phyloP scores from a whole-genome alignment of 2,329 filamentous ascomycete species.

The Exophiala spinifera region DNA sequence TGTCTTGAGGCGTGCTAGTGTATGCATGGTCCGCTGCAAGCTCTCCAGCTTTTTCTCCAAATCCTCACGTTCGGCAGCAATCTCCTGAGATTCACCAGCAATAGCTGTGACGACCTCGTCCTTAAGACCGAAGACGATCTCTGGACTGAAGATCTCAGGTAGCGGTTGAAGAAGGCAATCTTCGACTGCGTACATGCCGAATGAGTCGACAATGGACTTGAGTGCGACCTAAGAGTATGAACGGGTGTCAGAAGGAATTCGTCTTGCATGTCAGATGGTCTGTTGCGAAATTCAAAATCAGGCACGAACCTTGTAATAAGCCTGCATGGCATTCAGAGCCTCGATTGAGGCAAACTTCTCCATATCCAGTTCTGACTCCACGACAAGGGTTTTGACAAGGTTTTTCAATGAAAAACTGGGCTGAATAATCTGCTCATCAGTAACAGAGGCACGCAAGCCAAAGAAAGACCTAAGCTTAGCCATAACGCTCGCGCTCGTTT shows the following conservation, averaged over 20 bases:
- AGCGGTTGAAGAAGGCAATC: slow-evolving; percentile 47
- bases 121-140: slow-evolving; percentile 36
- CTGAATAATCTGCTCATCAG: too few relatives aligned
- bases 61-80: slow-evolving; percentile 16
- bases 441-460: not conserved
- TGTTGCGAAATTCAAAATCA: too few relatives aligned
- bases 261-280: too few relatives aligned
- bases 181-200: slow-evolving; percentile 50
- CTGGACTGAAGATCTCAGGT: slow-evolving; percentile 42
- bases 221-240: slow-evolving; percentile 38
- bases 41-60: slow-evolving; percentile 31
- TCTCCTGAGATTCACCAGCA: slow-evolving; percentile 35
- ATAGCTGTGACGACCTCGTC: slow-evolving; percentile 36
- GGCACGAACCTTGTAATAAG: slow-evolving; percentile 45
- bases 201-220: slow-evolving; percentile 48
- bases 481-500: not conserved
- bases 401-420: slow-evolving; percentile 19
- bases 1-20: slow-evolving; percentile 3
- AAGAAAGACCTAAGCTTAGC: slow-evolving; percentile 11
- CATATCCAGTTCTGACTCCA: slow-evolving; percentile 23
- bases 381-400: slow-evolving; percentile 30
- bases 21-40: slow-evolving; percentile 34
- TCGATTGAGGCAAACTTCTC: slow-evolving; percentile 39
- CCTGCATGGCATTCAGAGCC: slow-evolving; percentile 46
- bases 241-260: not conserved